Evolutionary conservation across 192 early-diverging fungal species (phyloP).

Genomic region (Backusella westeae): DNA sequence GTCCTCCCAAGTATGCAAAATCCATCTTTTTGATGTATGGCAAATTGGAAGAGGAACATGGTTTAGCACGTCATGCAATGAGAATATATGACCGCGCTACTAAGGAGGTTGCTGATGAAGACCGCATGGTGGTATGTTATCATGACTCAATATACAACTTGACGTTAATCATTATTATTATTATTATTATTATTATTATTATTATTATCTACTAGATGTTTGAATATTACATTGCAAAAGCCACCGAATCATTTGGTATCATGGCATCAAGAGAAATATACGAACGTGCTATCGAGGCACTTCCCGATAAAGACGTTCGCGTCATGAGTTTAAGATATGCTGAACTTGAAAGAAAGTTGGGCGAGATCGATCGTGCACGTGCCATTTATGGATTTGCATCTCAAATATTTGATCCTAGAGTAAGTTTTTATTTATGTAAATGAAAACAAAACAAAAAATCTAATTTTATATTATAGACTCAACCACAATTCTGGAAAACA

Average conservation of each 20-base stretch:
- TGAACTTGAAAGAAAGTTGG: slow-evolving; percentile 82
- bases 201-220: slow-evolving; percentile 54
- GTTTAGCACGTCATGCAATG: slow-evolving; percentile 89
- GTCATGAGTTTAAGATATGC: slow-evolving; percentile 82
- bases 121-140: slow-evolving; percentile 59
- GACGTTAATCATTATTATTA: background rate
- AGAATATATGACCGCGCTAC: slow-evolving; percentile 93
- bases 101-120: slow-evolving; percentile 67
- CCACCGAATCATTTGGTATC: slow-evolving; percentile 82
- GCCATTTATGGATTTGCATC: slow-evolving; percentile 83
- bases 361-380: slow-evolving; percentile 93
- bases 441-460: background rate
- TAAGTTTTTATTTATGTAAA: slow-evolving; percentile 26
- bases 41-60: slow-evolving; percentile 88
- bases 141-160: background rate
- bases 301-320: slow-evolving; percentile 80
- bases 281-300: slow-evolving; percentile 81
- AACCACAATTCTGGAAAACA: slow-evolving; percentile 75
- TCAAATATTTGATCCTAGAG: slow-evolving; percentile 86
- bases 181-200: no score
- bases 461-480: slow-evolving; percentile 31
- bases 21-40: slow-evolving; percentile 89
- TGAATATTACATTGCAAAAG: slow-evolving; percentile 88
- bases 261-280: slow-evolving; percentile 89
- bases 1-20: slow-evolving; percentile 84